phyloP scores from a whole-genome alignment of 768 basidiomycete species.

The Clitopilus hobsonii region DNA sequence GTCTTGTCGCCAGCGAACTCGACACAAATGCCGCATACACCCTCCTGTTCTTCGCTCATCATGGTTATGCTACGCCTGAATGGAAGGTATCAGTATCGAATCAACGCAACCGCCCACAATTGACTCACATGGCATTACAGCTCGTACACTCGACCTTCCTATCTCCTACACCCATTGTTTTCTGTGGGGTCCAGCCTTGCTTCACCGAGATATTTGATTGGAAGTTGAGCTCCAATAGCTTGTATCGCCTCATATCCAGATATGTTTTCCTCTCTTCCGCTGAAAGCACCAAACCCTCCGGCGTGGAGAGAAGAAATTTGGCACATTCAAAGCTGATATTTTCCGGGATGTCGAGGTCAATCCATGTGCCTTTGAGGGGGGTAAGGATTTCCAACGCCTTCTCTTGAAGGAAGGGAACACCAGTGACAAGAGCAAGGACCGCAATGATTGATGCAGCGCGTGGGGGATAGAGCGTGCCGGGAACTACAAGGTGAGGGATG shows the following conservation, averaged over 20 bases:
- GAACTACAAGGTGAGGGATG: background rate
- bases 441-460: background rate
- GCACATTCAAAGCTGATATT: background rate
- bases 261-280: background rate
- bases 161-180: background rate
- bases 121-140: background rate
- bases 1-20: background rate
- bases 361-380: background rate
- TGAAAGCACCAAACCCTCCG: background rate
- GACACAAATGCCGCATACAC: background rate
- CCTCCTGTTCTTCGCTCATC: background rate
- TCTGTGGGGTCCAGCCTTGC: background rate
- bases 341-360: background rate
- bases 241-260: background rate
- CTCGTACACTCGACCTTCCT: background rate
- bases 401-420: background rate
- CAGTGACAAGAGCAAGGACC: background rate
- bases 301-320: background rate
- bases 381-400: background rate
- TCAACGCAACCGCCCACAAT: background rate
- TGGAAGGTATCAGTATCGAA: background rate
- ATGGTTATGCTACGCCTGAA: background rate
- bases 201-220: background rate
- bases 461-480: background rate
- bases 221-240: background rate